Percentiles rank a stretch among this genome's conserved stretches.
phyloP scores from a whole-genome alignment of 768 basidiomycete species.

The Pisolithus marmoratus region DNA sequence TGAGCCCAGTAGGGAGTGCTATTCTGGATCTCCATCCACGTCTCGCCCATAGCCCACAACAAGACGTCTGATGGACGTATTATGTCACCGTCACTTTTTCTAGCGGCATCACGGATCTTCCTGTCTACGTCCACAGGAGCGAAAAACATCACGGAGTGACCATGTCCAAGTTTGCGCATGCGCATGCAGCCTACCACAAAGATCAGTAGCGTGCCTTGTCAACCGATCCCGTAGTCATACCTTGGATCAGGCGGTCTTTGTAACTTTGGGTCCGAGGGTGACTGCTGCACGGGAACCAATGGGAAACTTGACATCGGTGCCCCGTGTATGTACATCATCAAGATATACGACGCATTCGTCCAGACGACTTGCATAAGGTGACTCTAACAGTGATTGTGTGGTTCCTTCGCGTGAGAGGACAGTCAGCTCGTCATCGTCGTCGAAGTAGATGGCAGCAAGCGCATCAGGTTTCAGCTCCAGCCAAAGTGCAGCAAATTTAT shows the following conservation, averaged over 20 bases:
- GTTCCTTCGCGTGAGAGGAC: slow-evolving; percentile 31
- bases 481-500: slow-evolving; percentile 27
- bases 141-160: slow-evolving; percentile 45
- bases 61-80: slow-evolving; percentile 31
- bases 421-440: slow-evolving; percentile 29
- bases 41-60: slow-evolving; percentile 41
- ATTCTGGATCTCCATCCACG: slow-evolving; percentile 34
- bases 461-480: slow-evolving; percentile 14
- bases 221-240: slow-evolving; percentile 17
- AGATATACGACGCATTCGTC: slow-evolving; percentile 44
- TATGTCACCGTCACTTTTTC: slow-evolving; percentile 1
- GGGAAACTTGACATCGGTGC: slow-evolving; percentile 50
- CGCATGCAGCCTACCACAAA: slow-evolving; percentile 44
- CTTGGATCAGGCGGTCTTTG: slow-evolving; percentile 48
- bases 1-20: slow-evolving; percentile 37
- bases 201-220: neutral
- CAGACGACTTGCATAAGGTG: slow-evolving; percentile 33
- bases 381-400: slow-evolving; percentile 32
- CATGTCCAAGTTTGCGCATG: slow-evolving; percentile 44
- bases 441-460: slow-evolving; percentile 39
- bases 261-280: slow-evolving; percentile 45
- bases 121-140: slow-evolving; percentile 39
- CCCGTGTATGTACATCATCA: slow-evolving; percentile 44
- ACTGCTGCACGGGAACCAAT: slow-evolving; percentile 36
- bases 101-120: slow-evolving; percentile 28